Evolutionary conservation across 768 basidiomycete genomes (phyloP).

Genomic region (Agaricus sinodeliciosus): DNA sequence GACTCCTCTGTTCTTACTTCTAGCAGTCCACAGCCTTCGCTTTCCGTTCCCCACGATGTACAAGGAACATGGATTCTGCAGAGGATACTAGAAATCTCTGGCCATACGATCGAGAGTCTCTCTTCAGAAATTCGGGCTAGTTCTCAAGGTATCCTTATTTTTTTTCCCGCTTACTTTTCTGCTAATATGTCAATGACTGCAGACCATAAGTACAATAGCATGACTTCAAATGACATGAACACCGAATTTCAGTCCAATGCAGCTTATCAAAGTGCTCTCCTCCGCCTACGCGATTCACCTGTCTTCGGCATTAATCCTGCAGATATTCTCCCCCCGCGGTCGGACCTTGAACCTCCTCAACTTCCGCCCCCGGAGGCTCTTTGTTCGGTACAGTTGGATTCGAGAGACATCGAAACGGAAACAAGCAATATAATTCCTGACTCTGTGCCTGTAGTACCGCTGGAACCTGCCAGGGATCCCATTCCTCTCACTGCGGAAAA

Average conservation of each 20-base stretch:
- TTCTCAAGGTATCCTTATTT: constrained; percentile 1
- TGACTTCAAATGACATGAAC: not conserved
- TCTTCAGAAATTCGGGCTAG: constrained; percentile 11
- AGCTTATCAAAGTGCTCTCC: constrained; percentile 17
- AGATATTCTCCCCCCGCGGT: constrained; percentile 21
- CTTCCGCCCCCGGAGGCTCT: not conserved
- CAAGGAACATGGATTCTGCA: constrained; percentile 2
- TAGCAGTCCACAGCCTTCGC: not conserved
- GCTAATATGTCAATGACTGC: not conserved
- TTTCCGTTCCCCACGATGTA: not conserved
- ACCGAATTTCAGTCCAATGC: constrained; percentile 1
- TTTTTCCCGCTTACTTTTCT: not conserved
- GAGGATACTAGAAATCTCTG: constrained; percentile 3
- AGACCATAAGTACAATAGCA: not conserved
- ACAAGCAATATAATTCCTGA: not conserved
- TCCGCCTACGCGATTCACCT: constrained; percentile 6
- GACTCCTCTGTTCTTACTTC: not conserved
- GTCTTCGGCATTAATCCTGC: constrained; percentile 24
- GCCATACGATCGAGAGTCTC: constrained; percentile 7
- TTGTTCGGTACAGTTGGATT: not conserved
- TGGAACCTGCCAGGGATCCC: not conserved
- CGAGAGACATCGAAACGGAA: not conserved
- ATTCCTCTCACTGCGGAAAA: not conserved
- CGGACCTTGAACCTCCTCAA: not conserved
- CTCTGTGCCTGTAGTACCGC: not conserved